Evolutionary conservation across 1,139 yeast species (phyloP), one percentile per base, ranked within the genome.

Genomic region (Petasospora rhodanensis): DNA sequence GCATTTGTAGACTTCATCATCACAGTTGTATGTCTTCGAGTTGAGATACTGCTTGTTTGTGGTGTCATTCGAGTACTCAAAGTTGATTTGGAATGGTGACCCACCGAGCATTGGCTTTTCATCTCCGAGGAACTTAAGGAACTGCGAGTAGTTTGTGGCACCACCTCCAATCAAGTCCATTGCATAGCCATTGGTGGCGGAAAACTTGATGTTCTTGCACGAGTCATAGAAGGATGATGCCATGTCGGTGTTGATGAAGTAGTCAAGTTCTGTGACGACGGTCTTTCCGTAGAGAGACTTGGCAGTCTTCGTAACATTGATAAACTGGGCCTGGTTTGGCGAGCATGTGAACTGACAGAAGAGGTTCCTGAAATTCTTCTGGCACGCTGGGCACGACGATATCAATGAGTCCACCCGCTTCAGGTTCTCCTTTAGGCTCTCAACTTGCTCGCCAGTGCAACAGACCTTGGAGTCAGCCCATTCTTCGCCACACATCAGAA

Each of bases 81-180:
- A 87, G 54, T 89, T 81, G 46, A 91, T 89, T 55, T 91, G 97
- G 54, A 91, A 87, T 0, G 97, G 96, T 0, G 96, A 85, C 0
- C 97, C 97, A 1, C 97, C 97, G 6, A 91, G 64, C 43, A 85
- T 49, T 0, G 97, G 97, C 54, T 89, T 89, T 48, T 87, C 94
- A 54, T 89, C 97, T 6, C 97, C 97, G 37, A 91, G 60, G 52
- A 89, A 91, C 58, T 86, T 84, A 46, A 91, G 64, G 54, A 91
- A 91, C 34, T 76, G 76, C 26, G 64, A 53, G 53, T 74, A 84
- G 50, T 79, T 75, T 39, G 68, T 70, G 3, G 97, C 97, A 0
- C 97, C 97, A 8, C 98, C 98, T 6, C 98, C 98, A 31, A 91
- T 81, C 32, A 91, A 68, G 54, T 91, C 97, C 96, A 91, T 87